These are phyloP conservation scores for Alternaria gansuensis DNA, from an alignment of 2,329 filamentous ascomycete genomes.

Conservation along the genomic window DNA sequence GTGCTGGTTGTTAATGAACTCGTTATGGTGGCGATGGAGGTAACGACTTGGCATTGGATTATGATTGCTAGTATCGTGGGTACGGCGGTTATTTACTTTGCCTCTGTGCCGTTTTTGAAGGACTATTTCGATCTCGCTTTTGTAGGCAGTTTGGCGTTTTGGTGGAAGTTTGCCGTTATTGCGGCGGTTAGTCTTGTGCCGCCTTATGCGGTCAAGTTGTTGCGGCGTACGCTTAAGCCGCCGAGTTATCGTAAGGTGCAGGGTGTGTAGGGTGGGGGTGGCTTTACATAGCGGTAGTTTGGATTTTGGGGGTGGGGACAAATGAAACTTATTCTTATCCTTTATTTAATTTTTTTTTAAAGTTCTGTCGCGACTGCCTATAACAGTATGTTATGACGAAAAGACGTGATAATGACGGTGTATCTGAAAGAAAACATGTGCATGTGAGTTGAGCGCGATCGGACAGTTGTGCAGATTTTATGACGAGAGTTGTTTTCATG, in stretches of 20 bases:
- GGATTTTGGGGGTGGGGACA: background rate
- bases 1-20: constrained; percentile 93
- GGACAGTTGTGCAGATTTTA: too few relatives aligned
- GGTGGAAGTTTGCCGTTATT: constrained; percentile 87
- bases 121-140: constrained; percentile 89
- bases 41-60: constrained; percentile 94
- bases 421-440: background rate
- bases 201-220: constrained; percentile 85
- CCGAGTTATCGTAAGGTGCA: constrained; percentile 95
- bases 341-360: background rate
- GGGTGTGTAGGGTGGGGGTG: constrained; percentile 60
- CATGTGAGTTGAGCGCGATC: too few relatives aligned
- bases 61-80: constrained; percentile 88
- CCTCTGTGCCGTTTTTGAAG: constrained; percentile 83
- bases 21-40: constrained; percentile 94
- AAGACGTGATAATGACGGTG: background rate
- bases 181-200: constrained; percentile 82
- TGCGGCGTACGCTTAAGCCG: constrained; percentile 84
- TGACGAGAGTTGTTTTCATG: too few relatives aligned
- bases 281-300: background rate
- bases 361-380: background rate
- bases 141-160: constrained; percentile 79
- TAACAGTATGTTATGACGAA: background rate
- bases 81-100: constrained; percentile 82
- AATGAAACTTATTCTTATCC: background rate